Evolutionary conservation across 2,329 filamentous ascomycete genomes (phyloP).

Genomic region (Gnomoniopsis smithogilvyi): DNA sequence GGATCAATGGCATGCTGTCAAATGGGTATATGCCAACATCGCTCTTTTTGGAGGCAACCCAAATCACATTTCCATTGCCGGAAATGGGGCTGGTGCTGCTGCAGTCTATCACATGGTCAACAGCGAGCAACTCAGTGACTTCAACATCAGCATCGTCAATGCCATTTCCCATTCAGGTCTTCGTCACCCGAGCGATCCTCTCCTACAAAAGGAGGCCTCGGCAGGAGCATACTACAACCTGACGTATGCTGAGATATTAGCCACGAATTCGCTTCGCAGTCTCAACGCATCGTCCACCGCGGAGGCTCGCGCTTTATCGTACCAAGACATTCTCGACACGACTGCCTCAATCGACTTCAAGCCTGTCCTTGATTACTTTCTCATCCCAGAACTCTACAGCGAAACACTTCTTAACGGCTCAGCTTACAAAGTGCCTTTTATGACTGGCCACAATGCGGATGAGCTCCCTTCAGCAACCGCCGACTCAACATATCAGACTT

Average conservation of each 20-base stretch:
- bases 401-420: background rate
- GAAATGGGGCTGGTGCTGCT: conserved; percentile 64
- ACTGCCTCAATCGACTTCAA: background rate
- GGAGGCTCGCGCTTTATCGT: background rate
- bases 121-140: background rate
- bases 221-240: background rate
- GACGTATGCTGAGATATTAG: background rate
- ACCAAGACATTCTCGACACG: background rate
- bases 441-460: background rate
- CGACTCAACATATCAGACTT: background rate
- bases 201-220: background rate
- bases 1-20: conserved; percentile 65
- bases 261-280: background rate
- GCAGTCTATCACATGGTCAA: background rate
- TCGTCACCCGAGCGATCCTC: background rate
- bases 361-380: background rate
- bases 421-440: background rate
- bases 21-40: conserved; percentile 69
- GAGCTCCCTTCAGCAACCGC: background rate
- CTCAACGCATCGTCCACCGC: background rate
- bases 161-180: conserved; percentile 1
- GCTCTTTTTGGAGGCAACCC: conserved; percentile 66
- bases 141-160: background rate
- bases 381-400: background rate
- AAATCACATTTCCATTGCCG: conserved; percentile 63